phyloP scores from a whole-genome alignment of 768 basidiomycete genomes.

The Trametes cinnabarina region DNA sequence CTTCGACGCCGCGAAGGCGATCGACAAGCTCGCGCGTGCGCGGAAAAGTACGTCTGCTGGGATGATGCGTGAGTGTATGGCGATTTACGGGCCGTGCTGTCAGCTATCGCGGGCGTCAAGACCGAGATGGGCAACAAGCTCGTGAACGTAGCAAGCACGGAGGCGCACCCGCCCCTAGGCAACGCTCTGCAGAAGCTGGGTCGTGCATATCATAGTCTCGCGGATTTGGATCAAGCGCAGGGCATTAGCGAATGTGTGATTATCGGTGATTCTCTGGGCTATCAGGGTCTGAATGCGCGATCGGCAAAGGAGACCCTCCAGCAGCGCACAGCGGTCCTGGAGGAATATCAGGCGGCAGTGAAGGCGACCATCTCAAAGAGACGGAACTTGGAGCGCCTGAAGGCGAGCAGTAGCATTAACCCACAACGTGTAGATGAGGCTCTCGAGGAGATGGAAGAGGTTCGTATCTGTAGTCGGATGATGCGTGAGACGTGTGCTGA shows the following conservation, averaged over 20 bases:
- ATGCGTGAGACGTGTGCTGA: conserved; percentile 7
- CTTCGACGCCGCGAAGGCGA: conserved; percentile 87
- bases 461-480: conserved; percentile 29
- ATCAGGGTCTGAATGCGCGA: conserved; percentile 95
- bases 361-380: conserved; percentile 93
- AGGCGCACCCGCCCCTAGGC: conserved; percentile 80
- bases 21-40: conserved; percentile 79
- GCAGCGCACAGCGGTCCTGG: conserved; percentile 86
- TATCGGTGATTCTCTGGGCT: conserved; percentile 92
- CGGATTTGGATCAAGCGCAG: conserved; percentile 88
- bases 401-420: conserved; percentile 81
- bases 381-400: conserved; percentile 84
- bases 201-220: conserved; percentile 80
- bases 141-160: conserved; percentile 84
- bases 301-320: conserved; percentile 93
- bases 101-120: conserved; percentile 76
- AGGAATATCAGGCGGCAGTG: conserved; percentile 92
- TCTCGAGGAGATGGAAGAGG: conserved; percentile 91
- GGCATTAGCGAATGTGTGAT: conserved; percentile 94
- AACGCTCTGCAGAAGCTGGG: conserved; percentile 85
- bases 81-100: conserved; percentile 6
- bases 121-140: conserved; percentile 94
- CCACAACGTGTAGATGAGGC: conserved; percentile 88
- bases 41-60: conserved; percentile 61
- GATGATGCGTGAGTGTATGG: not conserved